Percentiles rank a stretch among this genome's conserved stretches.
These are phyloP conservation scores for Zygoascus flipseniorum DNA, from an alignment of 805 yeast genomes.

Conservation along the genomic window DNA sequence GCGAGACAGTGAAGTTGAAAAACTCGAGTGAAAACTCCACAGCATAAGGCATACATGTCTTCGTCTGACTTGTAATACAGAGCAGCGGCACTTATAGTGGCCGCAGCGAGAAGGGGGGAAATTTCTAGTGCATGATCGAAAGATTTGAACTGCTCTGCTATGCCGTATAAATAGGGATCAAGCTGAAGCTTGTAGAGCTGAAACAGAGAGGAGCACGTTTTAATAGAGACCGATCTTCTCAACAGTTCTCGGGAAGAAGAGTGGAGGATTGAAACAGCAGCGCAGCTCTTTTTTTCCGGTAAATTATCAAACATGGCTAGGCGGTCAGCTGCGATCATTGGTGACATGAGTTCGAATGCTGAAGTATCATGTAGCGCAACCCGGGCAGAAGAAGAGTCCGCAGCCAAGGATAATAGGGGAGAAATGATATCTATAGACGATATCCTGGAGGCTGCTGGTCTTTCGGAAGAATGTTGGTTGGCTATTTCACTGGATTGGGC, in stretches of 20 bases:
- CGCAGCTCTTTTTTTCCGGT: not conserved
- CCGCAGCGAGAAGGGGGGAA: slow-evolving; percentile 4
- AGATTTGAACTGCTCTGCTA: slow-evolving; percentile 2
- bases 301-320: not conserved
- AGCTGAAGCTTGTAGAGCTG: slow-evolving; percentile 2
- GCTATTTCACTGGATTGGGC: not conserved
- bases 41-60: slow-evolving; percentile 3
- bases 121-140: slow-evolving; percentile 1
- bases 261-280: not conserved
- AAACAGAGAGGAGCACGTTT: not conserved
- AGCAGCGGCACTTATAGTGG: slow-evolving; percentile 5
- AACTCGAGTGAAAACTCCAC: slow-evolving; percentile 1
- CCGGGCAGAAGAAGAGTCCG: not conserved
- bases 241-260: not conserved
- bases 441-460: not conserved
- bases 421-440: not conserved
- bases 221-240: not conserved
- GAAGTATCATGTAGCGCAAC: not conserved
- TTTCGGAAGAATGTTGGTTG: not conserved
- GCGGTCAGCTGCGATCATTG: not conserved
- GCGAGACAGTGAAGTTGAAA: not conserved
- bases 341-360: not conserved
- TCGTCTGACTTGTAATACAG: slow-evolving; percentile 1
- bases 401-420: not conserved
- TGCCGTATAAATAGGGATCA: slow-evolving; percentile 6